Percentiles rank a stretch among this genome's conserved stretches.
Evolutionary conservation across 495 filamentous ascomycete genomes (phyloP).

Genomic region (Aspergillus sclerotioniger): DNA sequence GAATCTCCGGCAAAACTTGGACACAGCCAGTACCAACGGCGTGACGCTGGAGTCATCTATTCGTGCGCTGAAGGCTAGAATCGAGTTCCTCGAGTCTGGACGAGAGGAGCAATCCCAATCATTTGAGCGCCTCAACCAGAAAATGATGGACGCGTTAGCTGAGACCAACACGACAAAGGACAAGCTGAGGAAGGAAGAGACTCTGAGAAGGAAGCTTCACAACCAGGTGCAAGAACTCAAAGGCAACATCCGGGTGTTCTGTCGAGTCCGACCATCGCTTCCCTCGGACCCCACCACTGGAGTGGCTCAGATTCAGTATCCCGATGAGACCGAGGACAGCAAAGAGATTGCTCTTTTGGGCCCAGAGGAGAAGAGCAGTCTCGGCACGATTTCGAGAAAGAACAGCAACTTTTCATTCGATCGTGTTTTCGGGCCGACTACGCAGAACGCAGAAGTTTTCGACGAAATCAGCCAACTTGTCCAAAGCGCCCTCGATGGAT

Average conservation of each 20-base stretch:
- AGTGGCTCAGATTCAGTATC: conserved; percentile 69
- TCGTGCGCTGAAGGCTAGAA: conserved; percentile 69
- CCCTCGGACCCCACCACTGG: conserved; percentile 53
- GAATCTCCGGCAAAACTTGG: conserved; percentile 59
- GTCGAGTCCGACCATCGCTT: conserved; percentile 84
- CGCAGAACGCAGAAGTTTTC: conserved; percentile 84
- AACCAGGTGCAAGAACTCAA: conserved; percentile 99
- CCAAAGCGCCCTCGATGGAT: conserved; percentile 93
- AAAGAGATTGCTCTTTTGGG: conserved; percentile 84
- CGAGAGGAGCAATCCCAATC: conserved; percentile 79
- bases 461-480: conserved; percentile 97
- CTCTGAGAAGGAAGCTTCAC: conserved; percentile 84
- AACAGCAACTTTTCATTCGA: conserved; percentile 89
- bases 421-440: conserved; percentile 78
- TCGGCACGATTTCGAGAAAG: conserved; percentile 71
- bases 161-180: conserved; percentile 68
- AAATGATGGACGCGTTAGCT: conserved; percentile 72
- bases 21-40: conserved; percentile 60
- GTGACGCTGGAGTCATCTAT: conserved; percentile 70
- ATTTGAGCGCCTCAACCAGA: conserved; percentile 71
- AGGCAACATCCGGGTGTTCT: conserved; percentile 98
- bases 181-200: conserved; percentile 89
- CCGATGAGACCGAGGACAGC: conserved; percentile 71
- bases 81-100: conserved; percentile 85
- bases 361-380: conserved; percentile 76